Base-by-base conservation (phyloP, 164 flowering plant species). In the Chimonanthus praecox region DNA sequence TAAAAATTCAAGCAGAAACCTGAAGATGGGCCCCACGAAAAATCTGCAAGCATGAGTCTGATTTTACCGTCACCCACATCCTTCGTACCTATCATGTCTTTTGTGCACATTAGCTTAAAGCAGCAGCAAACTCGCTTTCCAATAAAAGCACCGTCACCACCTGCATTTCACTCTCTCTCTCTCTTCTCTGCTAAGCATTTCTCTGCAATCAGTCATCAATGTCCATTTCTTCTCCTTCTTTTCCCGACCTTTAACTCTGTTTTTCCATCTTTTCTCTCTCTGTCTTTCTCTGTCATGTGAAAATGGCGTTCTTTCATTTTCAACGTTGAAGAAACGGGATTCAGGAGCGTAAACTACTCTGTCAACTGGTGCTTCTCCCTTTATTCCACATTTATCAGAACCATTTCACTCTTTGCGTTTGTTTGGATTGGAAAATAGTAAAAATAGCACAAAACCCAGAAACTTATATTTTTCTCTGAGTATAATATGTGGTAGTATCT, bases 111-210 rank as follows among this genome's bases (percentile, higher is more conserved):
- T 67, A 67, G 70, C 70, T 67, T 67, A 47, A 47, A 67, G 33
- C 20, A 46, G 50, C 70, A 47, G 70, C 70, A 49, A 46, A 33
- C 68, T 67, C 51, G 46, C 51, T 47, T 21, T 67, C 47, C 68
- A 65, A 43, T 21, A 33, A 47, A 65, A 21, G 15, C 43, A 6
- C 47, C 21, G 3, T 15, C 18, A 8, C 10, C 70, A 6, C 33
- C 33, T 33, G 33, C 33, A 33, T 33, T 33, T 1, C 33, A 33
- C 2, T 33, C 33, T 33, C 33, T 33, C 49, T 4, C 49, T 67
- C 21, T 46, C 70, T 8, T 67, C 51, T 67, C 47, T 8, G 8
- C 8, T 33, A 15, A 47, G 13, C 21, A 44, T 65, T 65, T 65
- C 68, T 33, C 33, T 33, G 33, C 33, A 33, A 33, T 33, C 33